phyloP scores from a whole-genome alignment of 495 filamentous ascomycete genomes.

The Apodospora peruviana region DNA sequence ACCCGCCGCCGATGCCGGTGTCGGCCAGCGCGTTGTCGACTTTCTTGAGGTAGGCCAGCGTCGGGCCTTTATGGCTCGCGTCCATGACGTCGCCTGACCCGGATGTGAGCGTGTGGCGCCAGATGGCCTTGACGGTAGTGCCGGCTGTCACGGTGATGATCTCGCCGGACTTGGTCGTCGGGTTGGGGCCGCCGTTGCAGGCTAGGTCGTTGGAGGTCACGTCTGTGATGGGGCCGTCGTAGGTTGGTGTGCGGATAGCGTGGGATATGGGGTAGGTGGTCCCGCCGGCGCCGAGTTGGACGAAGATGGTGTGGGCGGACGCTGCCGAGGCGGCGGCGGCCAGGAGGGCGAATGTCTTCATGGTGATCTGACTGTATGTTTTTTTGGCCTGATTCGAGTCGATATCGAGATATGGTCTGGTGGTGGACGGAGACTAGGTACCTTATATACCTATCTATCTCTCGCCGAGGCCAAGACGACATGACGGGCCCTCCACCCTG shows the following conservation, averaged over 20 bases:
- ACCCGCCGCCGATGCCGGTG: conserved; percentile 38
- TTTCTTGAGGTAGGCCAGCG: conserved; percentile 48
- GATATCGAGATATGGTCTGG: background rate
- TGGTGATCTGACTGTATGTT: too few relatives aligned
- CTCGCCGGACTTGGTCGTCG: conserved; percentile 35
- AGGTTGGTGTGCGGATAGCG: conserved; percentile 33
- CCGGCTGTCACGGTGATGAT: conserved; percentile 47
- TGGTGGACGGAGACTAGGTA: background rate
- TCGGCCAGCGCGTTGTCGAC: conserved; percentile 39
- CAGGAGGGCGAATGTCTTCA: conserved; percentile 24
- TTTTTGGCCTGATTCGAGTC: background rate
- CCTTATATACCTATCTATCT: too few relatives aligned
- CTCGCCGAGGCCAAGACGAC: too few relatives aligned
- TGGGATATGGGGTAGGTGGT: conserved; percentile 29
- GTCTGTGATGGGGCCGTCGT: conserved; percentile 47
- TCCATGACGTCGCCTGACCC: conserved; percentile 45
- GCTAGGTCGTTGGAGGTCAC: conserved; percentile 44
- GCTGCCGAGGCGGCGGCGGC: conserved; percentile 29
- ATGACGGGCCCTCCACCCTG: background rate
- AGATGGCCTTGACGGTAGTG: conserved; percentile 41
- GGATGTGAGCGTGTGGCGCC: conserved; percentile 45
- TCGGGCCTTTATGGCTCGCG: conserved; percentile 43
- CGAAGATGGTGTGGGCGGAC: conserved; percentile 52
- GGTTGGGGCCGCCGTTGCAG: conserved; percentile 55
- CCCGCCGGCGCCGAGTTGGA: conserved; percentile 38